Conservation (phyloP, 805 yeast genomes). For the Lachancea waltii region DNA sequence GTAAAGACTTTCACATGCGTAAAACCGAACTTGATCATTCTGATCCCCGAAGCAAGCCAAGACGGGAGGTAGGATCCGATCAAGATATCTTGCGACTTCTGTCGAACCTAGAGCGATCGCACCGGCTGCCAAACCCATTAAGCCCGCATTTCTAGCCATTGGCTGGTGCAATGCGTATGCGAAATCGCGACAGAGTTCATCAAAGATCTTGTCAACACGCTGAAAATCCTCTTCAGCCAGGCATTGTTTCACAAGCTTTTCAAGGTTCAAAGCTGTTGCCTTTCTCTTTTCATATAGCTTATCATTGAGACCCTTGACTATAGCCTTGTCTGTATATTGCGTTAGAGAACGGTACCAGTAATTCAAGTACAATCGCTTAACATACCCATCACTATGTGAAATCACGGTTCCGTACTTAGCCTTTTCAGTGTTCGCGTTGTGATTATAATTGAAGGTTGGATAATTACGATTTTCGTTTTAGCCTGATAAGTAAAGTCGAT, state of each 20-base stretch:
- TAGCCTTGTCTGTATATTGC: constrained; percentile 47
- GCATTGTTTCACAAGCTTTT: constrained; percentile 67
- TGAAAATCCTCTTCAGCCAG: constrained; percentile 26
- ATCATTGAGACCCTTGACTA: constrained; percentile 63
- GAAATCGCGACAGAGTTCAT: constrained; percentile 67
- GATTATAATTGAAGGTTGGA: background rate
- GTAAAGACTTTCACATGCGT: constrained; percentile 92
- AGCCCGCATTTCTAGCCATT: constrained; percentile 88
- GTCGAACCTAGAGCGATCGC: constrained; percentile 85
- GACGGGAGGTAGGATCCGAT: constrained; percentile 85
- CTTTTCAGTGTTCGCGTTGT: background rate
- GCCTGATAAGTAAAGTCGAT: too few relatives aligned
- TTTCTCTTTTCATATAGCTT: constrained; percentile 73
- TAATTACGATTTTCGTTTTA: background rate
- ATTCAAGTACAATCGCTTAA: background rate
- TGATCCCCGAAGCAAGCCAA: constrained; percentile 94
- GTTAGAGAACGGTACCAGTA: background rate
- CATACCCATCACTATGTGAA: constrained; percentile 5
- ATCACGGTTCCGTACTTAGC: background rate
- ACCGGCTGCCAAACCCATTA: constrained; percentile 92
- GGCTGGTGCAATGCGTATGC: constrained; percentile 82
- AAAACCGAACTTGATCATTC: constrained; percentile 93
- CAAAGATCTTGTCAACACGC: constrained; percentile 47
- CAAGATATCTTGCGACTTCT: constrained; percentile 77
- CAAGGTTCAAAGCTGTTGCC: constrained; percentile 71